Percentiles rank a stretch among this genome's conserved stretches.
phyloP scores from a whole-genome alignment of 768 basidiomycete genomes.

The Fomitopsis serialis region DNA sequence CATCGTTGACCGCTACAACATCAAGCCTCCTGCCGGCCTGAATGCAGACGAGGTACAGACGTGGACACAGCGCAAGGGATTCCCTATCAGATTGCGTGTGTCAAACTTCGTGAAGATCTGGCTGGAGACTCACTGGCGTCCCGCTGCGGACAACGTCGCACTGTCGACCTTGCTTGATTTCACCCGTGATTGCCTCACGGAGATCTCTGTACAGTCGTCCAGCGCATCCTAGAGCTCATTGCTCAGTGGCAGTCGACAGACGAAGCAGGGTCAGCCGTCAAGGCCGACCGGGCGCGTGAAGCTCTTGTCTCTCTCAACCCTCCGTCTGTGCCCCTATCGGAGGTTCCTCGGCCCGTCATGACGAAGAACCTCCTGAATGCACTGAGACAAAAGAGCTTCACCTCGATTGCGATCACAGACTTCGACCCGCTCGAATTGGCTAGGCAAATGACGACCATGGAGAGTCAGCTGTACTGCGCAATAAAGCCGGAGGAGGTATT shows the following conservation, averaged over 20 bases:
- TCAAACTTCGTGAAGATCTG: slow-evolving; percentile 92
- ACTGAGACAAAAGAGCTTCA: slow-evolving; percentile 62
- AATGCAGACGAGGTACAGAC: slow-evolving; percentile 55
- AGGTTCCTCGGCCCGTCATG: slow-evolving; percentile 85
- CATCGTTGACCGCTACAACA: slow-evolving; percentile 78
- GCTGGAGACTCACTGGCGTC: slow-evolving; percentile 88
- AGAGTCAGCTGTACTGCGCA: slow-evolving; percentile 79
- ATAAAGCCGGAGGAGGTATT: slow-evolving; percentile 88
- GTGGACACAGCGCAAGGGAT: slow-evolving; percentile 86
- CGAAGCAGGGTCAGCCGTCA: slow-evolving; percentile 46
- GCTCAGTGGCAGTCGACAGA: slow-evolving; percentile 31
- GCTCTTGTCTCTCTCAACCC: slow-evolving; percentile 73
- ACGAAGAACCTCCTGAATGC: slow-evolving; percentile 68
- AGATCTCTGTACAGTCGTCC: slow-evolving; percentile 66
- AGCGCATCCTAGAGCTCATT: slow-evolving; percentile 69
- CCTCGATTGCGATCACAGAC: slow-evolving; percentile 70
- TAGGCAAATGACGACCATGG: slow-evolving; percentile 91
- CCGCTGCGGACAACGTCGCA: slow-evolving; percentile 65
- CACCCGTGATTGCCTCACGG: slow-evolving; percentile 52
- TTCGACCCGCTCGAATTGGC: slow-evolving; percentile 92
- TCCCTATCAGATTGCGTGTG: slow-evolving; percentile 86
- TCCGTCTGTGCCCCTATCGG: slow-evolving; percentile 42
- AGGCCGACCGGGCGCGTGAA: slow-evolving; percentile 63
- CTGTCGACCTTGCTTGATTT: slow-evolving; percentile 54
- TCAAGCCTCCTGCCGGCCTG: slow-evolving; percentile 56